Evolutionary conservation across 2,329 filamentous ascomycete species (phyloP).

Genomic region (Diaporthe sp.): DNA sequence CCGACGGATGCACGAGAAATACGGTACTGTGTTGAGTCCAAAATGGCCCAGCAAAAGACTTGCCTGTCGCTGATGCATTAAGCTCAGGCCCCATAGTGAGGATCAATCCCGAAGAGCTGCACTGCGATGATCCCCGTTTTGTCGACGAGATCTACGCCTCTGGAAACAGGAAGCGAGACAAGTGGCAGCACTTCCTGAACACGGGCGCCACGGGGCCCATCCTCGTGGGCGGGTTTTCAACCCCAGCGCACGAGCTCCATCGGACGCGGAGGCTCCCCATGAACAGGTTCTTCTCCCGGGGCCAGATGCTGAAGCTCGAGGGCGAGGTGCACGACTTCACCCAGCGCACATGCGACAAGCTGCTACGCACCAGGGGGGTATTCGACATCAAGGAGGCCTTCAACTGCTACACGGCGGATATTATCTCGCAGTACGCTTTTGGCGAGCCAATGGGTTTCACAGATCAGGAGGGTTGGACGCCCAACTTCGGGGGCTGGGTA

Average conservation of each 20-base stretch:
- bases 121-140: conserved; percentile 53
- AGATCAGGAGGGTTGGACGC: conserved; percentile 32
- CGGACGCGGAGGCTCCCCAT: conserved; percentile 47
- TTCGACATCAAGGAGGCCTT: conserved; percentile 32
- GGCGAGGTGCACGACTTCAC: conserved; percentile 46
- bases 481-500: conserved; percentile 45
- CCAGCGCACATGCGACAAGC: conserved; percentile 49
- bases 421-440: conserved; percentile 30
- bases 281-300: conserved; percentile 50
- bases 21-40: neutral
- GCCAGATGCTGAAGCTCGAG: conserved; percentile 50
- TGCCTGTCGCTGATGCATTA: neutral
- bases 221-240: conserved; percentile 43
- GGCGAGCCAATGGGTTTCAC: conserved; percentile 36
- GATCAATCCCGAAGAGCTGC: conserved; percentile 56
- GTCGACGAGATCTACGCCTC: conserved; percentile 44
- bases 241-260: conserved; percentile 47
- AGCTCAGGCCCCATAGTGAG: conserved; percentile 50
- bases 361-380: conserved; percentile 34
- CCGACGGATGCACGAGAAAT: conserved; percentile 28
- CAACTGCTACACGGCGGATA: conserved; percentile 32
- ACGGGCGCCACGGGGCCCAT: conserved; percentile 23
- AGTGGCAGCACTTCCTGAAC: conserved; percentile 32
- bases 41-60: neutral
- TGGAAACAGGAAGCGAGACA: conserved; percentile 43